Evolutionary conservation across 1,139 yeast species (phyloP), one percentile per base, ranked within the genome.

Genomic region (Geotrichum macrosporum): DNA sequence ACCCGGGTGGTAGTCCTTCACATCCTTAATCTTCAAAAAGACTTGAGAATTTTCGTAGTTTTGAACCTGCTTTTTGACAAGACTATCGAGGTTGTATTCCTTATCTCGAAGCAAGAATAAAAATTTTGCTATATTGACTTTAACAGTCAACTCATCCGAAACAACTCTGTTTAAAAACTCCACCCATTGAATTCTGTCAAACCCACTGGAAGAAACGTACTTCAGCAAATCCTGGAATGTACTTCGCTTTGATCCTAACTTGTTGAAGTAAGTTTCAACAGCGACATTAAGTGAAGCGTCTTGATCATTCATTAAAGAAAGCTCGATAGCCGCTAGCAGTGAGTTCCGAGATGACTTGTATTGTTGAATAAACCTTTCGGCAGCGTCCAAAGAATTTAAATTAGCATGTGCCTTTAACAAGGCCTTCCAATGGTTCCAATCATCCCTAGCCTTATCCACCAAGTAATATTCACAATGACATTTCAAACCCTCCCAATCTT

Each of bases 1-100:
- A 2, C 84, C 84, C 4, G 78, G 66, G 57, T 76, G 80, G 57
- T 79, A 80, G 57, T 84, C 92, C 35, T 80, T 80, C 15, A 71
- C 73, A 21, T 70, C 69, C 52, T 78, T 74, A 2, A 57, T 60
- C 2, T 63, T 41, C 30, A 70, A 63, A 34, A 64, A 58, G 10
- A 55, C 59, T 35, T 57, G 58, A 42, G 68, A 64, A 26, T 53
- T 52, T 34, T 63, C 60, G 58, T 74, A 77, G 15, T 69, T 61
- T 4, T 55, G 48, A 57, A 77, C 64, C 48, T 73, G 46, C 15
- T 44, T 44, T 50, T 50, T 44, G 49, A 67, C 50, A 42, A 57
- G 12, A 18, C 42, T 8, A 50, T 48, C 13, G 34, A 53, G 3
- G 54, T 42, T 24, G 27, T 44, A 50, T 3, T 27, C 32, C 6